A percentile compares a stretch with the other conserved stretches of the same genome.
These are phyloP conservation scores for Begonia fuchsioides DNA, from an alignment of 306 rosid genomes.

Conservation along the genomic window DNA sequence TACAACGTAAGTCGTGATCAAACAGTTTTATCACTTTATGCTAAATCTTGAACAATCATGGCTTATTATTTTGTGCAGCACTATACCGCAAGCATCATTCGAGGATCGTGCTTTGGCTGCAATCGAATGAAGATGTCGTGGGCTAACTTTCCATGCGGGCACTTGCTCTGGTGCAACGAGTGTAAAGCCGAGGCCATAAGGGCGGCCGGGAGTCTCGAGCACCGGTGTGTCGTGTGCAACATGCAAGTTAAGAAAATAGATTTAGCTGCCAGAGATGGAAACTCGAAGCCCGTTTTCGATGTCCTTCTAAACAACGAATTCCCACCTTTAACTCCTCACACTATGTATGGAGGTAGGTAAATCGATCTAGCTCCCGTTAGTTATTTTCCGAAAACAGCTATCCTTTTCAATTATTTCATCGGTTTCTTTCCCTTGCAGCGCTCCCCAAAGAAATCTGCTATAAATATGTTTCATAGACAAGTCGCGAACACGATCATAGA, in stretches of 20 bases:
- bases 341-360: constrained; percentile 7
- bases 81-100: constrained; percentile 11
- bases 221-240: constrained; percentile 27
- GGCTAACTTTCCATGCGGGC: constrained; percentile 30
- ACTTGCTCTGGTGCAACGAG: constrained; percentile 26
- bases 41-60: neutral
- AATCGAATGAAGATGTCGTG: constrained; percentile 13
- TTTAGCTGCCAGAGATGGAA: constrained; percentile 1
- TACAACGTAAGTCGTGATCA: constrained; percentile 13
- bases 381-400: neutral
- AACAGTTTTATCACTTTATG: neutral
- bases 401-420: neutral
- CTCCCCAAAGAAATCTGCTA: too few relatives aligned
- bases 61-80: constrained; percentile 10
- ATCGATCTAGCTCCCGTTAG: neutral
- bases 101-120: constrained; percentile 22
- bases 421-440: too few relatives aligned
- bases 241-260: constrained; percentile 13
- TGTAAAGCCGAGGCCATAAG: constrained; percentile 16
- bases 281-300: neutral
- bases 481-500: too few relatives aligned
- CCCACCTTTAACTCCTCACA: constrained; percentile 10
- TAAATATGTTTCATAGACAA: too few relatives aligned
- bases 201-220: constrained; percentile 12
- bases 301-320: constrained; percentile 2